A percentile compares a stretch with the other conserved stretches of the same genome.
Evolutionary conservation across 305 asterid species (phyloP).

Genomic region (Solanum hybrid): DNA sequence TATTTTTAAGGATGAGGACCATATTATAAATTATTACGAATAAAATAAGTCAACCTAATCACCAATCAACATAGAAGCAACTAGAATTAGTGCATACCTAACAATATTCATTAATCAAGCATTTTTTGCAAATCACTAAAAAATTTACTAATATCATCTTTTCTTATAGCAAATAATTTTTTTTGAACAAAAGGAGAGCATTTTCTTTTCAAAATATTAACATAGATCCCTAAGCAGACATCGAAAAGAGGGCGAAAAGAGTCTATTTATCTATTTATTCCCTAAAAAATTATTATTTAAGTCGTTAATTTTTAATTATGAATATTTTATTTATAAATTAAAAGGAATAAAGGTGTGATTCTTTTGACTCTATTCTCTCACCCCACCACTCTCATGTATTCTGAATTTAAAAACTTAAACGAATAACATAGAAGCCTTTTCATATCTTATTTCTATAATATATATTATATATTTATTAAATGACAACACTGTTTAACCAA

Average conservation of each 20-base stretch:
- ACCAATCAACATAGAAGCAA: neutral
- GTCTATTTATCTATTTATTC: neutral
- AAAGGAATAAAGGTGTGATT: slow-evolving; percentile 2
- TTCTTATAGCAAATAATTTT: neutral
- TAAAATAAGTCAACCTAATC: neutral
- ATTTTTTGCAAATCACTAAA: neutral
- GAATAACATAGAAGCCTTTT: neutral
- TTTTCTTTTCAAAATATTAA: too few relatives aligned
- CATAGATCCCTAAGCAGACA: neutral
- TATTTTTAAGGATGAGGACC: neutral
- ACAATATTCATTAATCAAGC: neutral
- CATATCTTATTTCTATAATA: neutral
- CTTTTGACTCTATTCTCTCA: neutral
- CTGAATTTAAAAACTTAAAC: neutral
- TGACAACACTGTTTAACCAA: neutral
- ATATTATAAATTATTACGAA: neutral
- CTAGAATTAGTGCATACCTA: neutral
- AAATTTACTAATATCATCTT: neutral
- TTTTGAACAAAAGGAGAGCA: neutral
- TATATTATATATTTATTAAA: neutral
- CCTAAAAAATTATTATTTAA: neutral
- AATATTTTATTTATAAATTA: neutral
- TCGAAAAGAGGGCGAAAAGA: neutral
- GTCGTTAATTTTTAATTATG: neutral
- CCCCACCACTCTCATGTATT: neutral